These are phyloP conservation scores for Tetrahymena borealis DNA, from an alignment of 73 alveolate genomes.

Conservation along the genomic window DNA sequence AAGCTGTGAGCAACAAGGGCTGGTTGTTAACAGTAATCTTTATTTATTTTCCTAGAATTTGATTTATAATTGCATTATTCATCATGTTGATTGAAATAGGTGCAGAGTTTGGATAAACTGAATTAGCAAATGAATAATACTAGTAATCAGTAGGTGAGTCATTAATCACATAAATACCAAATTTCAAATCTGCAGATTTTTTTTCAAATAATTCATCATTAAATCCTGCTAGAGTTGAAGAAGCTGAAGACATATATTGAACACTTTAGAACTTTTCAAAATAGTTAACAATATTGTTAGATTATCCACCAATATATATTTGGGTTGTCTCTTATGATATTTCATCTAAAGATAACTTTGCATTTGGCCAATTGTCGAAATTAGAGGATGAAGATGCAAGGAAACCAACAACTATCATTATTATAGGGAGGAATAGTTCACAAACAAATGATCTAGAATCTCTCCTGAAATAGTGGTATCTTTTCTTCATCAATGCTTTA, in stretches of 20 bases:
- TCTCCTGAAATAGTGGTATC: constrained; percentile 61
- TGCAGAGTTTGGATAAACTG: background rate
- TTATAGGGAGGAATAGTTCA: constrained; percentile 77
- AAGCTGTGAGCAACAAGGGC: background rate
- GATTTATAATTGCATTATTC: background rate
- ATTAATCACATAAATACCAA: no score
- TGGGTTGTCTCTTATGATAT: background rate
- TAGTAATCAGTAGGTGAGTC: no score
- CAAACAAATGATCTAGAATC: constrained; percentile 65
- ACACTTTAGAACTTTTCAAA: no score
- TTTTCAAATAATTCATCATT: background rate
- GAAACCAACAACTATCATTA: constrained; percentile 77
- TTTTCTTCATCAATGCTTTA: constrained; percentile 62
- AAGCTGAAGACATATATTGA: background rate
- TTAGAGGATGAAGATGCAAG: no score
- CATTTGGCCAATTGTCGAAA: no score
- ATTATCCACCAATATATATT: background rate
- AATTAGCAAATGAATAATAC: no score
- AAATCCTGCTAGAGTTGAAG: background rate
- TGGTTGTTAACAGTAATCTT: background rate
- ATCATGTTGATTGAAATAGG: background rate
- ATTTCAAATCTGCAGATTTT: no score
- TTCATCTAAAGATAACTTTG: no score
- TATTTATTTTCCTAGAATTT: background rate
- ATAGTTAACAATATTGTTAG: background rate